Base-by-base conservation (phyloP, 352 stramenopile species). In the Phytophthora cryptogea region DNA sequence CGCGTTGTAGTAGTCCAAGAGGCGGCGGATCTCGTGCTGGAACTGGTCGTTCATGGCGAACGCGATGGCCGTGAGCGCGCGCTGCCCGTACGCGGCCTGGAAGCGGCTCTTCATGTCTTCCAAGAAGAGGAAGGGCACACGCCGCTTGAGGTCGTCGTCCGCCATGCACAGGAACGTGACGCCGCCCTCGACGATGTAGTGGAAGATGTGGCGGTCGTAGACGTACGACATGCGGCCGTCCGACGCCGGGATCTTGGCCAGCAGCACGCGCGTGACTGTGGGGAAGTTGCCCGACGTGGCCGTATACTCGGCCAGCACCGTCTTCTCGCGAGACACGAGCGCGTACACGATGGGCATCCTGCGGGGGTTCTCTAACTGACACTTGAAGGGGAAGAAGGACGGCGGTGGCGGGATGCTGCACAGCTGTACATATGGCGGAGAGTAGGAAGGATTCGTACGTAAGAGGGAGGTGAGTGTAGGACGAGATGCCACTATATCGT, bases 31-130 rank as follows among this genome's bases (percentile, higher is more conserved):
- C 20, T 97, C 74, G 52, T 91, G 85, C 54, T 95, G 93, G 66
- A 99, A 99, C 63, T 98, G 89, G 54, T 98, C 93, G 76, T 99
- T 99, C 78, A 99, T 97, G 47, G 90, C 88, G 68, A 99, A 99
- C 11, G 97, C 97, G 62, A 99, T 98, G 16, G 97, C 97, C 6
- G 87, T 95, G 32, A 89, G 76, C 1, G 78, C 80, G 14, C 77
- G 80, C 31, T 86, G 66, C 17, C 89, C 89, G 57, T 97, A 98
- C 50, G 70, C 80, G 4, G 76, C 68, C 30, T 87, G 78, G 68
- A 98, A 98, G 27, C 88, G 76, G 10, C 48, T 77, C 78, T 99
- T 98, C 66, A 99, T 92, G 63, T 99, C 97, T 61, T 99, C 88
- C 41, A 99, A 80, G 74, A 99, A 99, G 16, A 97, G 88, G 68